phyloP scores from a whole-genome alignment of 805 yeast species.

The Hanseniaspora lindneri region DNA sequence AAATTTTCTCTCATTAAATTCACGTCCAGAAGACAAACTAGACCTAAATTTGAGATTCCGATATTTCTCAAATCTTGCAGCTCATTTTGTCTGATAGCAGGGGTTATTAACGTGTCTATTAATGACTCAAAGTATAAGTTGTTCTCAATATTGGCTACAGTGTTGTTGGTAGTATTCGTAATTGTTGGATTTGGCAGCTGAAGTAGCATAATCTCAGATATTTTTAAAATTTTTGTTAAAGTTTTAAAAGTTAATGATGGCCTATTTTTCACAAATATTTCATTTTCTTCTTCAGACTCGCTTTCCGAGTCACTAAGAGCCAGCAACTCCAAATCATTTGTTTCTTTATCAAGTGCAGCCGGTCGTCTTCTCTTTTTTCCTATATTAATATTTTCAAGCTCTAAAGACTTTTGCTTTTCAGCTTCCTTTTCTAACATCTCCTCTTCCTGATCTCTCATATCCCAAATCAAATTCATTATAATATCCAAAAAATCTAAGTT shows the following conservation, averaged over 20 bases:
- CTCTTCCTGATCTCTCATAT: constrained; percentile 52
- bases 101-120: constrained; percentile 63
- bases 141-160: constrained; percentile 53
- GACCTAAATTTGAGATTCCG: constrained; percentile 66
- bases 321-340: constrained; percentile 18
- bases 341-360: constrained; percentile 24
- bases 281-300: constrained; percentile 21
- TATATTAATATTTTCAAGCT: constrained; percentile 24
- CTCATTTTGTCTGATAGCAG: constrained; percentile 56
- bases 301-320: constrained; percentile 19
- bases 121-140: constrained; percentile 50
- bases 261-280: constrained; percentile 22
- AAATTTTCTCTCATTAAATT: constrained; percentile 53
- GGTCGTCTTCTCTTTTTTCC: constrained; percentile 15
- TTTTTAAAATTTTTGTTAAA: constrained; percentile 23
- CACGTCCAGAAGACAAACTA: constrained; percentile 62
- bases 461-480: constrained; percentile 76
- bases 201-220: constrained; percentile 30
- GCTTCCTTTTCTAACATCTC: constrained; percentile 27
- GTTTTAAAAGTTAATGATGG: constrained; percentile 18
- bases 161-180: constrained; percentile 54
- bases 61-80: constrained; percentile 40
- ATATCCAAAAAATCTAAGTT: constrained; percentile 77
- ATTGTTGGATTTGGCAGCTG: constrained; percentile 47
- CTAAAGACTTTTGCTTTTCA: constrained; percentile 20